Evolutionary conservation across 108 stramenopile genomes (phyloP).

Genomic region (Cyclotella atomus): DNA sequence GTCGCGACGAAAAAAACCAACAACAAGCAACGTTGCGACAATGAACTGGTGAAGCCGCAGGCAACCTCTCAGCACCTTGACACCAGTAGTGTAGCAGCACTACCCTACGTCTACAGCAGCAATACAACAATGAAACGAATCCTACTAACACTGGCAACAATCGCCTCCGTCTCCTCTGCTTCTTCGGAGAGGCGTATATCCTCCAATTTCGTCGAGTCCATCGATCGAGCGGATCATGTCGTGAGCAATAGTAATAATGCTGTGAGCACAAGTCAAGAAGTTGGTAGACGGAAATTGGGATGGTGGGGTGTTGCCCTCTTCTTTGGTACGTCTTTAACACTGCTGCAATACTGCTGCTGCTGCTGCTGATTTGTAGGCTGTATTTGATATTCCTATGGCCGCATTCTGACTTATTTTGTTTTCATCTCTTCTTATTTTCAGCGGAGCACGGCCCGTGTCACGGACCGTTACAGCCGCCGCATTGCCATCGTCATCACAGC

Average conservation of each 20-base stretch:
- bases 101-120: too few species aligned
- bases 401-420: neutral
- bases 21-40: too few species aligned
- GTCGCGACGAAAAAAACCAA: neutral
- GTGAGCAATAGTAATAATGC: too few species aligned
- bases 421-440: neutral
- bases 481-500: slow-evolving; percentile 9
- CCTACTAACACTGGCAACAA: slow-evolving; percentile 1
- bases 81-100: too few species aligned
- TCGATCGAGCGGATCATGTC: neutral
- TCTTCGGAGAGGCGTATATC: neutral
- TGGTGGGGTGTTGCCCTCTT: slow-evolving; percentile 47
- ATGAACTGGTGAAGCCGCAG: too few species aligned
- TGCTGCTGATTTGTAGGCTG: neutral
- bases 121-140: slow-evolving; percentile 1
- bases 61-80: too few species aligned
- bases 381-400: neutral
- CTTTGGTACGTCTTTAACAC: slow-evolving; percentile 20
- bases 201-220: neutral
- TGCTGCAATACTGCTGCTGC: neutral
- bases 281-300: slow-evolving; percentile 36
- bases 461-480: slow-evolving; percentile 24
- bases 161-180: neutral
- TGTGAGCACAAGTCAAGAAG: neutral
- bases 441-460: slow-evolving; percentile 39